Base-by-base conservation (phyloP, 768 basidiomycete genomes). In the Hirschioporus abietinus region DNA sequence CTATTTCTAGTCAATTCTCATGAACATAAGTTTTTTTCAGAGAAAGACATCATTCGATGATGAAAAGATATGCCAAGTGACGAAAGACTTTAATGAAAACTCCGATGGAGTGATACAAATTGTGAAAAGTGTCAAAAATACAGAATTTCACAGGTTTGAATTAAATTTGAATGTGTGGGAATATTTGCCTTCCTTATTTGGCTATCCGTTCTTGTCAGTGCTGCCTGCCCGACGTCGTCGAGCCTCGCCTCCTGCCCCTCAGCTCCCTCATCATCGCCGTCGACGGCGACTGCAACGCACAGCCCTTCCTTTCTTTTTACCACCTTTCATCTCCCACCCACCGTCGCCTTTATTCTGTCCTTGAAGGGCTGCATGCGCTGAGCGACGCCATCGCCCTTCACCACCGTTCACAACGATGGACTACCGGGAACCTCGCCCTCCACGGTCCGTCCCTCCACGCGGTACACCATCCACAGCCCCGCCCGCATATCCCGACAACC, bases 401-500 rank as follows among this genome's bases (percentile, higher is more conserved):
- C 66, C 59, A 60, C 63, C 58, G 66, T 64, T 60, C 30, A 36
- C 63, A 25, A 68, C 70, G 65, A 78, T 78, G 77, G 76, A 77
- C 68, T 62, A 72, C 65, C 71, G 73, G 63, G 75, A 75, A 63
- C 77, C 76, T 66, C 77, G 78, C 68, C 78, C 78, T 12, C 78
- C 78, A 57, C 78, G 78, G 66, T 74, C 78, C 65, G 72, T 71
- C 58, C 73, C 77, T 35, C 77, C 76, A 72, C 74, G 63, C 72
- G 71, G 66, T 73, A 71, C 66, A 57, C 68, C 64, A 18, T 65
- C 71, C 18, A 35, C 67, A 1, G 58, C 64, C 26, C 70, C 73
- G 30, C 72, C 69, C 12, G 68, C 71, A 52, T 73, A 73, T 63
- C 69, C 68, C 25, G 70, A 74, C 58, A 70, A 70, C 26, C 65